These are phyloP conservation scores for Talaromyces sp. DNA, from an alignment of 2,329 filamentous ascomycete genomes.

Conservation along the genomic window DNA sequence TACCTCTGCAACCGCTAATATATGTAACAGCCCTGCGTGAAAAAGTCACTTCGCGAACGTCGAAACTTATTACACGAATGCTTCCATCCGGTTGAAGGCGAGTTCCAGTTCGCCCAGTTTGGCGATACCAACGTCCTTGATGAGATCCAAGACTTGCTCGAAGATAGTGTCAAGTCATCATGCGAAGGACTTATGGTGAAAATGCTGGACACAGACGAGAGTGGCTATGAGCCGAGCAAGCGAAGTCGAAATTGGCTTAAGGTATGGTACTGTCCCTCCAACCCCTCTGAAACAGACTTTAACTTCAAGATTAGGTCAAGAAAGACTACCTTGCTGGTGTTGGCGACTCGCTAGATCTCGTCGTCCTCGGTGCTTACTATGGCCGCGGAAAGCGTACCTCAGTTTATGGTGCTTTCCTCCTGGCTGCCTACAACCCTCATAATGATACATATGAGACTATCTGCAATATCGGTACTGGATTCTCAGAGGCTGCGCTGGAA, in stretches of 20 bases:
- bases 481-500: conserved; percentile 91
- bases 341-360: conserved; percentile 93
- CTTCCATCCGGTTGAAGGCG: conserved; percentile 79
- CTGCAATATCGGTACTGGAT: conserved; percentile 98
- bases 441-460: conserved; percentile 89
- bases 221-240: conserved; percentile 93
- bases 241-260: conserved; percentile 98
- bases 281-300: not conserved
- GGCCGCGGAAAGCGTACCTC: conserved; percentile 95
- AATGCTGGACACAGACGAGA: conserved; percentile 93
- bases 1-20: not conserved
- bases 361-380: conserved; percentile 91
- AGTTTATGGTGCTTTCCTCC: conserved; percentile 91
- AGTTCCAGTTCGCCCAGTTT: conserved; percentile 85
- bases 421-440: conserved; percentile 85
- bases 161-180: conserved; percentile 92
- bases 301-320: conserved; percentile 67
- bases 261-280: conserved; percentile 49
- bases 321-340: conserved; percentile 96
- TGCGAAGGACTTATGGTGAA: conserved; percentile 99
- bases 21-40: conserved; percentile 66
- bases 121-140: conserved; percentile 89
- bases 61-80: conserved; percentile 72
- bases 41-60: conserved; percentile 82
- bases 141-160: conserved; percentile 87